phyloP scores from a whole-genome alignment of 345 rosid species.

The Corymbia maculata region DNA sequence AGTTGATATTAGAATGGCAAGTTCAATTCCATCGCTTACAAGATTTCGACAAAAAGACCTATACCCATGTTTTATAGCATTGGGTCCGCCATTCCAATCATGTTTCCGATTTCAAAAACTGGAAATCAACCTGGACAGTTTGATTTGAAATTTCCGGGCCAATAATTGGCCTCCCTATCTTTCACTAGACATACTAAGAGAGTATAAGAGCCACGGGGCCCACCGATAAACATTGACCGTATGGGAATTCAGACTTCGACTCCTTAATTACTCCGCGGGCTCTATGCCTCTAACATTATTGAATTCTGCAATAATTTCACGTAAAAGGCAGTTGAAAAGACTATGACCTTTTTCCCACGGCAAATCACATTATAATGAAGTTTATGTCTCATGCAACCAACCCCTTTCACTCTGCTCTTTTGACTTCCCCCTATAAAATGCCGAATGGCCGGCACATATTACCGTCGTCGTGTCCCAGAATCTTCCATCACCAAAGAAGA shows the following conservation, averaged over 20 bases:
- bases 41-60: not conserved
- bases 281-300: not conserved
- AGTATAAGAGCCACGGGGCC: not conserved
- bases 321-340: not conserved
- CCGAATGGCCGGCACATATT: not conserved
- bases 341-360: not conserved
- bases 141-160: not conserved
- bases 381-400: not conserved
- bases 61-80: not conserved
- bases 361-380: not conserved
- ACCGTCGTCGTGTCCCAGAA: not conserved
- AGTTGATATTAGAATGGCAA: too few species aligned
- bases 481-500: not conserved
- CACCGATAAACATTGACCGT: not conserved
- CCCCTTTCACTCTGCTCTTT: not conserved
- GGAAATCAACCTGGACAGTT: not conserved
- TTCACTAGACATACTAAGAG: not conserved
- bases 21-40: not conserved
- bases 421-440: not conserved
- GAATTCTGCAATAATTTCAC: not conserved
- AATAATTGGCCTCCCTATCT: not conserved
- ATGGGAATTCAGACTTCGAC: not conserved
- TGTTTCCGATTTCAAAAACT: too few species aligned
- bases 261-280: not conserved
- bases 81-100: not conserved